phyloP scores from a whole-genome alignment of 2,329 filamentous ascomycete genomes.

The Calonectria fujianensis region DNA sequence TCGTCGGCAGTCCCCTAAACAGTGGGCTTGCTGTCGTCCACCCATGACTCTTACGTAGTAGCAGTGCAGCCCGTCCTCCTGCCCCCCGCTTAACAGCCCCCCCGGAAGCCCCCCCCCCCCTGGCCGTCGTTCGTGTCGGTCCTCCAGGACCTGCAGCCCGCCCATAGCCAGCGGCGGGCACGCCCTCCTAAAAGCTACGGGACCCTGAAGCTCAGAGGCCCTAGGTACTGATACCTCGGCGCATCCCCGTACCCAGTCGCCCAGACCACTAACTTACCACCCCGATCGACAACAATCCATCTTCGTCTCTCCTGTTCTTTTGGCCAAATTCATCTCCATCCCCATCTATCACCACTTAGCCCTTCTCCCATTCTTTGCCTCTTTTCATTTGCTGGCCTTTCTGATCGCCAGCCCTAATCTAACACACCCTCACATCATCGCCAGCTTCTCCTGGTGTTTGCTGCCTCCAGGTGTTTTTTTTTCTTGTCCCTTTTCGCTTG shows the following conservation, averaged over 20 bases:
- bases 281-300: slow-evolving; percentile 39
- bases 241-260: slow-evolving; percentile 30
- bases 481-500: slow-evolving; percentile 44
- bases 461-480: slow-evolving; percentile 25
- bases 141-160: slow-evolving; percentile 25
- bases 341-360: slow-evolving; percentile 38
- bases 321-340: slow-evolving; percentile 37
- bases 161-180: slow-evolving; percentile 31
- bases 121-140: slow-evolving; percentile 41
- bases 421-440: slow-evolving; percentile 2
- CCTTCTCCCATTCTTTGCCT: slow-evolving; percentile 27
- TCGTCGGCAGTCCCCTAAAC: slow-evolving; percentile 11
- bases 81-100: slow-evolving; percentile 30
- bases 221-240: slow-evolving; percentile 37
- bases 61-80: not conserved
- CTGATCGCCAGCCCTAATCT: slow-evolving; percentile 35
- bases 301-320: slow-evolving; percentile 42
- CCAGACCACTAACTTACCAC: slow-evolving; percentile 29
- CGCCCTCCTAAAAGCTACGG: slow-evolving; percentile 33
- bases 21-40: not conserved
- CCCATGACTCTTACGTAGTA: slow-evolving; percentile 31
- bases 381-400: slow-evolving; percentile 25
- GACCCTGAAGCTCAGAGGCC: slow-evolving; percentile 28
- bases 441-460: slow-evolving; percentile 24
- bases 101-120: slow-evolving; percentile 29